phyloP scores from a whole-genome alignment of 2,329 filamentous ascomycete genomes.

The Cercospora janseana region DNA sequence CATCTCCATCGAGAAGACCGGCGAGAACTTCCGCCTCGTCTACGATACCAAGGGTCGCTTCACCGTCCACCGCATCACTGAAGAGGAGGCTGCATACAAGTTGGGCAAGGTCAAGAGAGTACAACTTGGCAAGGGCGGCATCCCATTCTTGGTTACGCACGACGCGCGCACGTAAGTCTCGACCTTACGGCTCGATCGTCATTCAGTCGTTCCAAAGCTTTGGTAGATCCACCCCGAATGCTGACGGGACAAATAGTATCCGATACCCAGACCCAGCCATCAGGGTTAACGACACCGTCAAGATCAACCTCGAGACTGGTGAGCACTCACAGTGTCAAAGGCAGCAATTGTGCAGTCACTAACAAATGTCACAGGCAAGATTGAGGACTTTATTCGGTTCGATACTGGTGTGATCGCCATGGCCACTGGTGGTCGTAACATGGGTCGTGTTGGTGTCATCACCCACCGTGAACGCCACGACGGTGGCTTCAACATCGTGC shows the following conservation, averaged over 20 bases:
- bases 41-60: slow-evolving; percentile 99
- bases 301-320: slow-evolving; percentile 94
- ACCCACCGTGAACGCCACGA: slow-evolving; percentile 99
- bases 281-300: slow-evolving; percentile 99
- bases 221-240: slow-evolving; percentile 56
- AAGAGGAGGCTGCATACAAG: slow-evolving; percentile 99
- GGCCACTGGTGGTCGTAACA: slow-evolving; percentile 99
- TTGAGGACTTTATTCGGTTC: slow-evolving; percentile 96
- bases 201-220: slow-evolving; percentile 99
- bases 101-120: slow-evolving; percentile 99
- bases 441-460: slow-evolving; percentile 99
- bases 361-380: slow-evolving; percentile 58
- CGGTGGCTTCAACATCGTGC: slow-evolving; percentile 98
- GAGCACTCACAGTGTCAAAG: slow-evolving; percentile 6
- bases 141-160: slow-evolving; percentile 99
- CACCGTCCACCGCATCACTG: slow-evolving; percentile 99
- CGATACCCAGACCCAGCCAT: slow-evolving; percentile 97
- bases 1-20: slow-evolving; percentile 98
- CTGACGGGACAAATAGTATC: slow-evolving; percentile 64
- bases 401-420: slow-evolving; percentile 98
- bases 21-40: slow-evolving; percentile 99
- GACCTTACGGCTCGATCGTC: slow-evolving; percentile 61
- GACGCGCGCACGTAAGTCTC: slow-evolving; percentile 99
- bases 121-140: slow-evolving; percentile 97
- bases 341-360: neutral